phyloP scores from a whole-genome alignment of 441 rosid genomes.

The Gossypium lobatum region DNA sequence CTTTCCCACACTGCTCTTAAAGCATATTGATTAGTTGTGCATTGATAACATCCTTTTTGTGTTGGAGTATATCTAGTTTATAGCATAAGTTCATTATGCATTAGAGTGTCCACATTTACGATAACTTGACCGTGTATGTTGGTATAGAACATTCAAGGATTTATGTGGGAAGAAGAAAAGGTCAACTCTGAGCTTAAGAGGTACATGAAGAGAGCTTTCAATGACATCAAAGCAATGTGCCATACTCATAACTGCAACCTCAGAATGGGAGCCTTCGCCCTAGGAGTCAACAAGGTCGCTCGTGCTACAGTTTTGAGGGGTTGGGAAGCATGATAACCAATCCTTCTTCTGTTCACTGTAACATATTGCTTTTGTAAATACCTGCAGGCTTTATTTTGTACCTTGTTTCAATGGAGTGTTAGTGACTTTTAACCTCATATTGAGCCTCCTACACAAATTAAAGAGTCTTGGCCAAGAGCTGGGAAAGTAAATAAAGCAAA shows the following conservation, averaged over 20 bases:
- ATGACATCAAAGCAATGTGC: constrained; percentile 58
- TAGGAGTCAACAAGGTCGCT: constrained; percentile 70
- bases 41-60: not conserved
- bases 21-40: not conserved
- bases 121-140: not conserved
- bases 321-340: constrained; percentile 34
- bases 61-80: not conserved
- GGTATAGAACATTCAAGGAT: constrained; percentile 77
- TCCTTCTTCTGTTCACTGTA: not conserved
- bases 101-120: not conserved
- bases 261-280: constrained; percentile 89
- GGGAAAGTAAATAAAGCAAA: not conserved
- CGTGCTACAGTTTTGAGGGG: constrained; percentile 60
- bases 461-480: not conserved
- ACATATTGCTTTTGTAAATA: not conserved
- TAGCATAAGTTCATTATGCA: not conserved
- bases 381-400: not conserved
- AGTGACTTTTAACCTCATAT: not conserved
- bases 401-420: not conserved
- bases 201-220: constrained; percentile 62
- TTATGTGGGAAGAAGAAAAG: constrained; percentile 78
- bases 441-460: not conserved
- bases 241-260: constrained; percentile 55
- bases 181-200: constrained; percentile 53
- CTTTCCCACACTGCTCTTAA: not conserved